Percentiles rank a stretch among this genome's conserved stretches.
Evolutionary conservation across 768 basidiomycete species (phyloP).

Genomic region (Neoboletus brunneissimus): DNA sequence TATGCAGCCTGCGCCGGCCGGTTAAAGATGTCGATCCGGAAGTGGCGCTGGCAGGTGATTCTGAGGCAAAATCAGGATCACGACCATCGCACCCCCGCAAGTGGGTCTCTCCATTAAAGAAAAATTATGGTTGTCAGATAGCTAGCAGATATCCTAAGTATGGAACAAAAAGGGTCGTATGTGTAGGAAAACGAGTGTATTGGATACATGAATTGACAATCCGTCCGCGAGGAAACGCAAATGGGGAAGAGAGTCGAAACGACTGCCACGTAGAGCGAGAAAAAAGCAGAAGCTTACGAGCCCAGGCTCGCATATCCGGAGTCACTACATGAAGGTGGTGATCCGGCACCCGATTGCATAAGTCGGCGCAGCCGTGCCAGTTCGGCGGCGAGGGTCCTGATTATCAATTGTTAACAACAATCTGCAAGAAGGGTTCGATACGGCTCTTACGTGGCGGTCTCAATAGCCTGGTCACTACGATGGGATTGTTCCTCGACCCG

Average conservation of each 20-base stretch:
- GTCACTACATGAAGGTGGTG: constrained; percentile 20
- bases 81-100: not conserved
- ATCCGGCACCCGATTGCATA: constrained; percentile 56
- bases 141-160: constrained; percentile 24
- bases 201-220: constrained; percentile 31
- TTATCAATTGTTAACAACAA: not conserved
- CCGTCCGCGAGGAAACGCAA: constrained; percentile 19
- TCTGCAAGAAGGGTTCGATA: not conserved
- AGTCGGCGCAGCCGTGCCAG: constrained; percentile 67
- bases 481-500: constrained; percentile 52
- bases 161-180: constrained; percentile 27
- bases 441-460: constrained; percentile 57
- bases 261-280: not conserved
- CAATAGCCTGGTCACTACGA: constrained; percentile 55
- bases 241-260: constrained; percentile 7
- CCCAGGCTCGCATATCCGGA: constrained; percentile 8
- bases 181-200: constrained; percentile 29
- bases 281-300: constrained; percentile 12
- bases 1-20: constrained; percentile 1
- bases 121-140: constrained; percentile 11
- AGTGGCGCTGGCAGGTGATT: not conserved
- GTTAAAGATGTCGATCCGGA: not conserved
- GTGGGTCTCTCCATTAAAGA: not conserved
- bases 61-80: not conserved
- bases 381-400: constrained; percentile 59